These are phyloP conservation scores for Rhynchosporium agropyri DNA, from an alignment of 2,329 filamentous ascomycete genomes.

Conservation along the genomic window DNA sequence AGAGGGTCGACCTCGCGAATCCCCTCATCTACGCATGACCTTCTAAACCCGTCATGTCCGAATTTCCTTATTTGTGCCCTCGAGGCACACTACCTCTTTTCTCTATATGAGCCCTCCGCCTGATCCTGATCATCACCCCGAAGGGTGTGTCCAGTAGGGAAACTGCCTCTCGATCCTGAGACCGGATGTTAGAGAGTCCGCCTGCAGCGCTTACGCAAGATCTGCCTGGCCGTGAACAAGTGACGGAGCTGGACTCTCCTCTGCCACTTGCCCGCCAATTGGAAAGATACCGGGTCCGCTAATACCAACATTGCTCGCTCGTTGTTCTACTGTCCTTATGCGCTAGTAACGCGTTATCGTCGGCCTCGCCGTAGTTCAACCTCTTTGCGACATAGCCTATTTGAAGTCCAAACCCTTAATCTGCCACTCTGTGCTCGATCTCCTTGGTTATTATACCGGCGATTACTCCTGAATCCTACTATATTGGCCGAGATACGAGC, in stretches of 20 bases:
- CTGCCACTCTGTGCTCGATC: conserved; percentile 8
- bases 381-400: background rate
- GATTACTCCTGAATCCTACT: conserved; percentile 8
- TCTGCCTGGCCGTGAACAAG: conserved; percentile 6
- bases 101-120: conserved; percentile 2
- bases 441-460: background rate
- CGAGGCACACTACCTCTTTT: background rate
- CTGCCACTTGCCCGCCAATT: conserved; percentile 10
- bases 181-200: conserved; percentile 21
- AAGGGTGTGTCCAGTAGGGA: conserved; percentile 9
- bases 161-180: conserved; percentile 21
- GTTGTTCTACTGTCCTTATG: conserved; percentile 15
- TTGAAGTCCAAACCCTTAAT: conserved; percentile 1
- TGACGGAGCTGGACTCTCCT: conserved; percentile 19
- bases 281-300: conserved; percentile 11
- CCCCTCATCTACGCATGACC: no score
- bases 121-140: no score
- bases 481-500: conserved; percentile 18
- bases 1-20: no score
- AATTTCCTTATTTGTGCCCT: background rate
- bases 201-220: conserved; percentile 13
- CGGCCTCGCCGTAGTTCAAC: conserved; percentile 22
- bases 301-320: conserved; percentile 13
- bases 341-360: conserved; percentile 20
- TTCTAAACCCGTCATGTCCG: no score